Conservation (phyloP, 176 grass and related monocot species). For the Carex littledalei region DNA sequence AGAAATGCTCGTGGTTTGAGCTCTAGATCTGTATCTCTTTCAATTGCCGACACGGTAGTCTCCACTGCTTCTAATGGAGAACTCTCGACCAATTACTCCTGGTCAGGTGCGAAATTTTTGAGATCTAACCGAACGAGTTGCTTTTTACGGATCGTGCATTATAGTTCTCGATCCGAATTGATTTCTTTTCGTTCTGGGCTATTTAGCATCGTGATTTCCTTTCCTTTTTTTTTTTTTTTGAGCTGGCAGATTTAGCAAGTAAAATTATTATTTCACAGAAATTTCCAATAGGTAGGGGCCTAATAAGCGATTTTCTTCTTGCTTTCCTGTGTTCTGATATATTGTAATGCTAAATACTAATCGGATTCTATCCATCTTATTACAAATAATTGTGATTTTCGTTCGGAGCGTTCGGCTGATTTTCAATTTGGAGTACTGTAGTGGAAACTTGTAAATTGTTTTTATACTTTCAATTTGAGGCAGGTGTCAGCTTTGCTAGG, state of each 20-base stretch:
- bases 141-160: not conserved
- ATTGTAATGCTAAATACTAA: not conserved
- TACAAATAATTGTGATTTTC: not conserved
- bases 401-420: not conserved
- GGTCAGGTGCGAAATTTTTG: conserved; percentile 51
- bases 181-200: not conserved
- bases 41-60: not conserved
- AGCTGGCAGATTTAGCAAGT: not conserved
- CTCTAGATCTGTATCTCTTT: conserved; percentile 30
- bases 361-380: not conserved
- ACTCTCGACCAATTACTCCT: conserved; percentile 37
- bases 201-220: not conserved
- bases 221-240: not conserved
- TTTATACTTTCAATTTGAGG: not conserved
- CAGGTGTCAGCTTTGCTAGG: conserved; percentile 76
- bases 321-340: not conserved
- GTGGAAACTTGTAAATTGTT: not conserved
- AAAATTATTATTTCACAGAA: not conserved
- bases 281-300: not conserved
- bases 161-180: not conserved
- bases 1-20: conserved; percentile 46
- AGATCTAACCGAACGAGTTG: not conserved
- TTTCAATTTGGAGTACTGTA: not conserved
- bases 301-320: not conserved
- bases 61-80: conserved; percentile 21